These are phyloP conservation scores for Botrytis fabae DNA, from an alignment of 2,329 filamentous ascomycete genomes.

Conservation along the genomic window DNA sequence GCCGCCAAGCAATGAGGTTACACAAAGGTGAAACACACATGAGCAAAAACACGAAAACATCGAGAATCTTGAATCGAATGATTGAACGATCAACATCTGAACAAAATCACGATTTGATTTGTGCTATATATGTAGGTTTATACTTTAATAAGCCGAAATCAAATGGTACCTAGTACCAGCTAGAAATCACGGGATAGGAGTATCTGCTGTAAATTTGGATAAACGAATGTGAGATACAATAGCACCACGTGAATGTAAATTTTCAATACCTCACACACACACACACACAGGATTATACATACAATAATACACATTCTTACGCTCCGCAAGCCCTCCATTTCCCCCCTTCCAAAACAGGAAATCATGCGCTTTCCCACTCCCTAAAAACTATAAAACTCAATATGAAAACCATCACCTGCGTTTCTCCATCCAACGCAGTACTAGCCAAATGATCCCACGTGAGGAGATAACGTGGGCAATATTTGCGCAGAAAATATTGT, in stretches of 20 bases:
- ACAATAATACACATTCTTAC: background rate
- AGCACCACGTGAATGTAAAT: background rate
- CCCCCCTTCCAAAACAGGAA: slow-evolving; percentile 38
- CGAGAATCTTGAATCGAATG: background rate
- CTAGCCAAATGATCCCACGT: slow-evolving; percentile 76
- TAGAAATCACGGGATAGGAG: background rate
- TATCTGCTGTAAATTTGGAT: background rate
- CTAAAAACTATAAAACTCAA: slow-evolving; percentile 57
- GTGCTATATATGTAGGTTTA: background rate
- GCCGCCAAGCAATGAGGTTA: background rate
- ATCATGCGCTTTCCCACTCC: slow-evolving; percentile 32
- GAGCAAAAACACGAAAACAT: background rate
- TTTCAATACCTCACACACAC: background rate
- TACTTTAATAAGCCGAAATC: background rate
- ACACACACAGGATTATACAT: background rate
- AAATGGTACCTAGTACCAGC: background rate
- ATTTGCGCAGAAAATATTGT: slow-evolving; percentile 65
- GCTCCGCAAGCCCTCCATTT: slow-evolving; percentile 20
- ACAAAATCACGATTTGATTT: background rate
- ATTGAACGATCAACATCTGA: background rate
- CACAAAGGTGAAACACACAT: background rate
- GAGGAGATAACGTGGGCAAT: slow-evolving; percentile 62
- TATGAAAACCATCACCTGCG: slow-evolving; percentile 64
- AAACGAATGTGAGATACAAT: background rate
- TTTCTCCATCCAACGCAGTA: slow-evolving; percentile 69